These are phyloP conservation scores for Myxozyma geophila DNA, from an alignment of 805 yeast species.

Conservation along the genomic window DNA sequence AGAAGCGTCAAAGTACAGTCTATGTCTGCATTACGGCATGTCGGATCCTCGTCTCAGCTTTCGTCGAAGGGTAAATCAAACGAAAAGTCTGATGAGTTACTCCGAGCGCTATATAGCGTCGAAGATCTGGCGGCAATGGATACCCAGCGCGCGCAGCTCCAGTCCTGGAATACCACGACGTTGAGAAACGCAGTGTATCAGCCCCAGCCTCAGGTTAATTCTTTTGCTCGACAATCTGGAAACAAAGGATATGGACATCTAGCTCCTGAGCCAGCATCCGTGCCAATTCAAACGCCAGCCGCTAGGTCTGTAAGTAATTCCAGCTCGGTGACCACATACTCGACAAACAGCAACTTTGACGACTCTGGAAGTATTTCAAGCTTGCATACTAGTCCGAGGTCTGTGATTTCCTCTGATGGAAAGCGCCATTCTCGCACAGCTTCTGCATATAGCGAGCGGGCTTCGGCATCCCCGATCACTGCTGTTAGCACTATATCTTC, in stretches of 20 bases:
- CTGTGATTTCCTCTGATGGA: background rate
- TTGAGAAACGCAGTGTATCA: slow-evolving; percentile 2
- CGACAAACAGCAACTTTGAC: background rate
- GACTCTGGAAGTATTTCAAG: slow-evolving; percentile 4
- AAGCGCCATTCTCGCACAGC: slow-evolving; percentile 11
- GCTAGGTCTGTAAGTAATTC: slow-evolving; percentile 2
- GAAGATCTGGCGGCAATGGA: slow-evolving; percentile 11
- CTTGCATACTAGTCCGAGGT: slow-evolving; percentile 4
- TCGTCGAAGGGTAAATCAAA: background rate
- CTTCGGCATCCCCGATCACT: background rate
- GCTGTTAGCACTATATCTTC: background rate
- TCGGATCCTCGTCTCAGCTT: slow-evolving; percentile 8
- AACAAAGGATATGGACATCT: background rate
- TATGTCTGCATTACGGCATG: slow-evolving; percentile 7
- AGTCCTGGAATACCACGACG: background rate
- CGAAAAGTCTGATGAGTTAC: background rate
- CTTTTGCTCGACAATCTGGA: background rate
- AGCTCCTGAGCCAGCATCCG: background rate
- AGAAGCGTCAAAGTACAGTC: slow-evolving; percentile 8
- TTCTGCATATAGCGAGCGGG: background rate
- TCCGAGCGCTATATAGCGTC: slow-evolving; percentile 5
- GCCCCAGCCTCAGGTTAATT: background rate
- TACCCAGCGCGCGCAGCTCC: background rate
- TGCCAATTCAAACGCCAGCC: background rate
- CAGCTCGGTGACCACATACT: background rate